phyloP scores from a whole-genome alignment of 495 filamentous ascomycete genomes.

The Neurospora sp. region DNA sequence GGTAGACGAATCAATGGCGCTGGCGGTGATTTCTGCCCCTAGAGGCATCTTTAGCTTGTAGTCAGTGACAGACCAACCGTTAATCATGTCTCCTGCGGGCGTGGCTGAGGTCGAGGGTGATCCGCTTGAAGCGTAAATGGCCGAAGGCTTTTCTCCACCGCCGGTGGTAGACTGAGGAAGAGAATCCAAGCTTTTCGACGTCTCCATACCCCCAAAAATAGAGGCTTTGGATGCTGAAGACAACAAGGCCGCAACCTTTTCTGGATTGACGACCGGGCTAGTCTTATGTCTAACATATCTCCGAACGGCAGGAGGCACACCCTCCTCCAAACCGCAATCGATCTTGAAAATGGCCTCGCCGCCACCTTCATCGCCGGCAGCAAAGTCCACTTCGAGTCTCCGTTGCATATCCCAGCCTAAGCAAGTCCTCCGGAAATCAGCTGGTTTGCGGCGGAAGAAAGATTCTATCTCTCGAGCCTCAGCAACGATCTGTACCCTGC shows the following conservation, averaged over 20 bases:
- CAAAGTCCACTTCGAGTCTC: slow-evolving; percentile 80
- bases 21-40: slow-evolving; percentile 50
- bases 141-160: background rate
- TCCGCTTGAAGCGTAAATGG: background rate
- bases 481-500: slow-evolving; percentile 54
- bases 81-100: background rate
- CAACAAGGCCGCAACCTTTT: background rate
- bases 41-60: slow-evolving; percentile 22
- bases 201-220: slow-evolving; percentile 12
- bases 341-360: slow-evolving; percentile 72
- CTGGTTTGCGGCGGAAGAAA: slow-evolving; percentile 63
- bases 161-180: background rate
- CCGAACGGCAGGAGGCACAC: slow-evolving; percentile 23
- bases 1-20: slow-evolving; percentile 64
- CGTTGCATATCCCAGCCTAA: slow-evolving; percentile 89
- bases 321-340: slow-evolving; percentile 55
- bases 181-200: background rate
- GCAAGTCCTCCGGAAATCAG: slow-evolving; percentile 69
- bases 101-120: background rate
- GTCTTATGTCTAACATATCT: slow-evolving; percentile 18
- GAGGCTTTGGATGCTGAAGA: slow-evolving; percentile 1
- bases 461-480: slow-evolving; percentile 76
- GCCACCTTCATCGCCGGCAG: slow-evolving; percentile 60
- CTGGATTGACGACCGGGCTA: background rate
- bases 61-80: slow-evolving; percentile 22